Evolutionary conservation across 345 rosid species (phyloP).

Genomic region (Eucalyptus melliodora): DNA sequence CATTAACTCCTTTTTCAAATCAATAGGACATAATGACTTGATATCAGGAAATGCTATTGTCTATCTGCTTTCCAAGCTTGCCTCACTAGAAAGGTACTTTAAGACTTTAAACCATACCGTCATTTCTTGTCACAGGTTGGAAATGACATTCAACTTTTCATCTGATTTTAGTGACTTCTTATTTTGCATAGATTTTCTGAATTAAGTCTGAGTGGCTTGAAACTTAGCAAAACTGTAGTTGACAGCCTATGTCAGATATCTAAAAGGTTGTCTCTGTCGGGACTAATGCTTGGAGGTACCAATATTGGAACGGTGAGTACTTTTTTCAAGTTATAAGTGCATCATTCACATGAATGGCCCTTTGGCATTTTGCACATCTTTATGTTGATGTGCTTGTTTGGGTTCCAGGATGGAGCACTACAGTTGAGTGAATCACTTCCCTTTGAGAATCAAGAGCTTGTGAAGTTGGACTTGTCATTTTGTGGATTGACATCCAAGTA

Average conservation of each 20-base stretch:
- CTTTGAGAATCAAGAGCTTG: constrained; percentile 38
- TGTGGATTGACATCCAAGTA: constrained; percentile 45
- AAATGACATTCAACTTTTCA: neutral
- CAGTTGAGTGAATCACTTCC: constrained; percentile 42
- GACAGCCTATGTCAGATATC: constrained; percentile 64
- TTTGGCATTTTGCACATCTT: neutral
- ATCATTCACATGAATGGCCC: neutral
- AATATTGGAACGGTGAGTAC: constrained; percentile 70
- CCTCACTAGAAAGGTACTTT: constrained; percentile 45
- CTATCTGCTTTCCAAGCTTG: constrained; percentile 51
- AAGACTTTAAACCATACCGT: neutral
- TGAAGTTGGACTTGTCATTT: constrained; percentile 66
- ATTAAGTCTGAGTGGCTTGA: constrained; percentile 65
- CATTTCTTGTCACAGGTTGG: neutral
- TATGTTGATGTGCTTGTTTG: neutral
- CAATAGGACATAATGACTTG: constrained; percentile 60
- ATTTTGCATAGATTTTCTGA: constrained; percentile 51
- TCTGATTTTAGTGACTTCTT: neutral
- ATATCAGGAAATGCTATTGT: constrained; percentile 53
- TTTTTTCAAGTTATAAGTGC: neutral
- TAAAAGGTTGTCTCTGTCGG: constrained; percentile 47
- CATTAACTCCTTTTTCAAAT: neutral
- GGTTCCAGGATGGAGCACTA: constrained; percentile 58
- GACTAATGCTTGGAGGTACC: constrained; percentile 63
- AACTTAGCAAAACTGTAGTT: constrained; percentile 53